Conservation (phyloP, 441 rosid species). For the Corymbia citriodora region DNA sequence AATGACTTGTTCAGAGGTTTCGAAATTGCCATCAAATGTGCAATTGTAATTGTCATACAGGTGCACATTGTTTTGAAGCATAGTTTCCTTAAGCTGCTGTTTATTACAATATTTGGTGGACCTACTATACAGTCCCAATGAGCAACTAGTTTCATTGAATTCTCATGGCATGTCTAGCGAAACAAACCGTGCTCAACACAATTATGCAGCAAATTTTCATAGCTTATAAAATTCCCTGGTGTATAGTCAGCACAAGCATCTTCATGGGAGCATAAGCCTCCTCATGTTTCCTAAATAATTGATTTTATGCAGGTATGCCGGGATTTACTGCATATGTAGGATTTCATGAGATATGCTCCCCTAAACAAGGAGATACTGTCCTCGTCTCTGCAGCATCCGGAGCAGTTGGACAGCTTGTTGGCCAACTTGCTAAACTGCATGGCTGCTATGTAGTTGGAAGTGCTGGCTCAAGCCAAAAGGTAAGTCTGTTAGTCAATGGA, state of each 20-base stretch:
- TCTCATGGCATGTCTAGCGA: neutral
- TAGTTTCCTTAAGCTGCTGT: neutral
- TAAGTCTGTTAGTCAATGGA: neutral
- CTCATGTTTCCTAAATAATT: neutral
- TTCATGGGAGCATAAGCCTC: neutral
- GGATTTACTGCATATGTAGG: constrained; percentile 82
- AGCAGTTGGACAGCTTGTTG: constrained; percentile 89
- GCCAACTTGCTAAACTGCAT: constrained; percentile 74
- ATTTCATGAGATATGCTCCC: constrained; percentile 62
- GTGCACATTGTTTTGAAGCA: neutral
- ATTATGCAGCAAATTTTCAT: neutral
- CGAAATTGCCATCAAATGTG: neutral
- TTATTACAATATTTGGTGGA: neutral
- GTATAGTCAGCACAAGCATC: neutral
- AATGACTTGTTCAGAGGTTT: neutral
- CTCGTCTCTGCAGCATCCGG: constrained; percentile 82
- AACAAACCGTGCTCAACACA: neutral
- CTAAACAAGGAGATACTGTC: constrained; percentile 56
- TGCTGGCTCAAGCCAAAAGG: constrained; percentile 71
- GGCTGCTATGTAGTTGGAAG: constrained; percentile 90
- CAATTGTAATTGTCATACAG: neutral
- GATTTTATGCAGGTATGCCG: constrained; percentile 55
- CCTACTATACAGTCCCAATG: neutral
- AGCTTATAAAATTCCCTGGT: neutral
- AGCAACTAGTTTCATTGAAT: neutral